A percentile compares a stretch with the other conserved stretches of the same genome.
Conservation (phyloP, 805 yeast species). For the Pichia scutulata region DNA sequence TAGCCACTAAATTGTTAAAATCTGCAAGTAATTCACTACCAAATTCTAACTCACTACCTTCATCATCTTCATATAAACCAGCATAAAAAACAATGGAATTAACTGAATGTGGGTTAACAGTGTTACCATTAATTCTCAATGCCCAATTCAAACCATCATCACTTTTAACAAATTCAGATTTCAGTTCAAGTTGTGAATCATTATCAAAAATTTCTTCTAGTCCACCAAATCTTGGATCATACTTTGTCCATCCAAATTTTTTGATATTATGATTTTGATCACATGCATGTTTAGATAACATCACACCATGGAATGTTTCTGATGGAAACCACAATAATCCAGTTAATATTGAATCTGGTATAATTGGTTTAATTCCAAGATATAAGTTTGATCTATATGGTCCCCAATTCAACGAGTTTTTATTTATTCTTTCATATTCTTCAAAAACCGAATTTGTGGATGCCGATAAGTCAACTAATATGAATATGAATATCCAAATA, state of each 20-base stretch:
- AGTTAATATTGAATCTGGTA: slow-evolving; percentile 65
- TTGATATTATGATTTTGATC: slow-evolving; percentile 64
- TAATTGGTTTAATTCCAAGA: slow-evolving; percentile 75
- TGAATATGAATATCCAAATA: background rate
- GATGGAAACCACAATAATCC: slow-evolving; percentile 88
- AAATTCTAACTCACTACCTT: slow-evolving; percentile 22
- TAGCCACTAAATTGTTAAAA: slow-evolving; percentile 25
- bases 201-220: slow-evolving; percentile 63
- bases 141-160: slow-evolving; percentile 74
- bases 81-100: slow-evolving; percentile 72
- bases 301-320: slow-evolving; percentile 46
- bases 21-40: slow-evolving; percentile 24
- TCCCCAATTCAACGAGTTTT: slow-evolving; percentile 72
- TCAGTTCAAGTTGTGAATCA: slow-evolving; percentile 52
- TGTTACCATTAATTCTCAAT: slow-evolving; percentile 57
- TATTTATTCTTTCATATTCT: slow-evolving; percentile 31
- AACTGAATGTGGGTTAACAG: slow-evolving; percentile 42
- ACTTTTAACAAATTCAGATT: slow-evolving; percentile 70
- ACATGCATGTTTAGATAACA: slow-evolving; percentile 61
- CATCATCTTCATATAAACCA: slow-evolving; percentile 61
- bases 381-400: slow-evolving; percentile 86
- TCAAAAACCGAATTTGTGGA: background rate
- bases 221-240: slow-evolving; percentile 88
- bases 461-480: background rate
- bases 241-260: slow-evolving; percentile 78